phyloP scores from a whole-genome alignment of 495 filamentous ascomycete genomes.

The Neurospora sp. region DNA sequence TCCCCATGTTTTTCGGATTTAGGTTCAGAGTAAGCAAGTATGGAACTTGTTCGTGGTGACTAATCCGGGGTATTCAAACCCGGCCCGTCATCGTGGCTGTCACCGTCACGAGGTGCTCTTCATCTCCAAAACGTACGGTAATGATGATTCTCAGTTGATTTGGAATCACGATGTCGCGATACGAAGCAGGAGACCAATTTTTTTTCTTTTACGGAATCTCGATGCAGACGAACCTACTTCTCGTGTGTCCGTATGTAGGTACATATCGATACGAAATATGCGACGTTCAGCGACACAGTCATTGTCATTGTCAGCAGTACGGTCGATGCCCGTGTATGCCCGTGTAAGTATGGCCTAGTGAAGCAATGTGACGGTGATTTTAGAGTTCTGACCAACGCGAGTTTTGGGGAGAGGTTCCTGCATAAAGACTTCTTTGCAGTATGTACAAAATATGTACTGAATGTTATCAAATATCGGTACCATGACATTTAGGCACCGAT shows the following conservation, averaged over 20 bases:
- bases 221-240: too few relatives aligned
- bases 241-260: neutral
- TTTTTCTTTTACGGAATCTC: neutral
- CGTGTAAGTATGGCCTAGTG: neutral
- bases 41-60: neutral
- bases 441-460: too few relatives aligned
- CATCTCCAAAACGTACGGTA: too few relatives aligned
- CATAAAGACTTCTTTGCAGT: too few relatives aligned
- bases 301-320: neutral
- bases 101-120: too few relatives aligned
- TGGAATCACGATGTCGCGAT: neutral
- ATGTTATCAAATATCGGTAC: neutral
- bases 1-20: neutral
- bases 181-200: neutral
- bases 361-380: neutral
- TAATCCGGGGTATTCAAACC: neutral
- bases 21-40: neutral
- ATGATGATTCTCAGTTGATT: too few relatives aligned
- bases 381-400: neutral
- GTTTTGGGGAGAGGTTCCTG: neutral
- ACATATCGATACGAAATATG: neutral
- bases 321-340: neutral
- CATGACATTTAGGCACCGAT: neutral
- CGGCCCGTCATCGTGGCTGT: too few relatives aligned
- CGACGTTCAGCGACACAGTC: neutral